These are phyloP conservation scores for Sindora glabra DNA, from an alignment of 306 rosid species.

Conservation along the genomic window DNA sequence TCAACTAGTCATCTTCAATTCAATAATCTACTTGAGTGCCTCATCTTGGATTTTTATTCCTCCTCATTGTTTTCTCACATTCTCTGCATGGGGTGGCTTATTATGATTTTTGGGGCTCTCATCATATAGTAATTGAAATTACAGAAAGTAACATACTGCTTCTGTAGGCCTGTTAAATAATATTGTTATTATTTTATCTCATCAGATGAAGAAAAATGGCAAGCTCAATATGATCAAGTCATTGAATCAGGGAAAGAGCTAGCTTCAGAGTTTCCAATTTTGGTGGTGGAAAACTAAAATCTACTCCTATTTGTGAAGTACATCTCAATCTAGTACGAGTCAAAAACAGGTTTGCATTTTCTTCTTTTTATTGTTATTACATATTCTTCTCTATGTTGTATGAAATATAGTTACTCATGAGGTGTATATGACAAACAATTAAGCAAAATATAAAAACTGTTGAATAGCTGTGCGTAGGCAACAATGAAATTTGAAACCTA, in stretches of 20 bases:
- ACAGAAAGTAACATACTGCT: too few relatives aligned
- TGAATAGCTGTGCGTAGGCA: background rate
- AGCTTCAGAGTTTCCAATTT: slow-evolving; percentile 30
- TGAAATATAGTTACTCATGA: background rate
- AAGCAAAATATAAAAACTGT: background rate
- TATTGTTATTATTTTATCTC: too few relatives aligned
- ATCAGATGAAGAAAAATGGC: slow-evolving; percentile 86
- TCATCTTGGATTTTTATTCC: background rate
- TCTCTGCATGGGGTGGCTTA: background rate
- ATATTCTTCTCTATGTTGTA: background rate
- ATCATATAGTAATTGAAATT: background rate
- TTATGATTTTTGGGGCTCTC: background rate
- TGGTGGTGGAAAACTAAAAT: slow-evolving; percentile 54
- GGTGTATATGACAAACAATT: background rate
- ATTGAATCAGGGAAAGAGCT: slow-evolving; percentile 38
- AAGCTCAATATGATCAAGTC: slow-evolving; percentile 89
- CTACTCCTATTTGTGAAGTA: slow-evolving; percentile 75
- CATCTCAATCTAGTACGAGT: slow-evolving; percentile 84
- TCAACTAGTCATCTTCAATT: background rate
- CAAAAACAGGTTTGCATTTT: slow-evolving; percentile 67
- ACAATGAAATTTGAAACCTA: background rate
- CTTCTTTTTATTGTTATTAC: slow-evolving; percentile 3
- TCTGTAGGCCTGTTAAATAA: too few relatives aligned
- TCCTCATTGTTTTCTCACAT: background rate
- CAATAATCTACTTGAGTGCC: background rate